Evolutionary conservation across 2,329 filamentous ascomycete genomes (phyloP).

Genomic region (Ophiostoma triangulosporum): DNA sequence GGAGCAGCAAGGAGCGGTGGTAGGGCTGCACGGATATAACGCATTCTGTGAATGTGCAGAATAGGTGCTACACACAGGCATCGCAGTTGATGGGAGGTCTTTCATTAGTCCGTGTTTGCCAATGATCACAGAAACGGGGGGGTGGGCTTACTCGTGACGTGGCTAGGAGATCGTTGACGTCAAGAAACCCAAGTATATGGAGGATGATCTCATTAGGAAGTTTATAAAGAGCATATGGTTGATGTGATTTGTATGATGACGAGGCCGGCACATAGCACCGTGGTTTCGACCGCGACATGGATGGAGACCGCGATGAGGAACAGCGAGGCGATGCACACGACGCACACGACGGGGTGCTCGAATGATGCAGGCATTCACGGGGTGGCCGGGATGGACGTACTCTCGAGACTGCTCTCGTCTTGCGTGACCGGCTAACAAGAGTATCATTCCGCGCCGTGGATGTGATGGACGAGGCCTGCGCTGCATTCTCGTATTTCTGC

Average conservation of each 20-base stretch:
- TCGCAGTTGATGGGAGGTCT: constrained; percentile 51
- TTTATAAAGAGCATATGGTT: constrained; percentile 16
- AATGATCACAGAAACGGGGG: neutral
- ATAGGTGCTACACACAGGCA: constrained; percentile 50
- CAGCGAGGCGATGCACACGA: neutral
- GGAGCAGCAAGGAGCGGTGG: constrained; percentile 42
- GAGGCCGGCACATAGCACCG: neutral
- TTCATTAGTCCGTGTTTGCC: neutral
- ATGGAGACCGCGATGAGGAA: neutral
- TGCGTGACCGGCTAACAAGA: neutral
- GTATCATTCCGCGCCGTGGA: neutral
- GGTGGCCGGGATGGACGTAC: neutral
- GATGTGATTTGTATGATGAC: neutral
- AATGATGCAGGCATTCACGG: neutral
- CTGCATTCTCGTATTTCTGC: neutral
- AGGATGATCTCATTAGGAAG: constrained; percentile 45
- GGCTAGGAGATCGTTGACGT: constrained; percentile 42
- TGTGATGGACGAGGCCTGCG: neutral
- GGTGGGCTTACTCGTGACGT: constrained; percentile 35
- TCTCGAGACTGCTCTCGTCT: neutral
- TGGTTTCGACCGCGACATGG: neutral
- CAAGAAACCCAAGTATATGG: constrained; percentile 41
- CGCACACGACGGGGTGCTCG: neutral
- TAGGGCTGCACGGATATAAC: constrained; percentile 39
- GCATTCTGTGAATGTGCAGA: constrained; percentile 49